Base-by-base conservation (phyloP, 805 yeast species). In the Pichia paraexigua region DNA sequence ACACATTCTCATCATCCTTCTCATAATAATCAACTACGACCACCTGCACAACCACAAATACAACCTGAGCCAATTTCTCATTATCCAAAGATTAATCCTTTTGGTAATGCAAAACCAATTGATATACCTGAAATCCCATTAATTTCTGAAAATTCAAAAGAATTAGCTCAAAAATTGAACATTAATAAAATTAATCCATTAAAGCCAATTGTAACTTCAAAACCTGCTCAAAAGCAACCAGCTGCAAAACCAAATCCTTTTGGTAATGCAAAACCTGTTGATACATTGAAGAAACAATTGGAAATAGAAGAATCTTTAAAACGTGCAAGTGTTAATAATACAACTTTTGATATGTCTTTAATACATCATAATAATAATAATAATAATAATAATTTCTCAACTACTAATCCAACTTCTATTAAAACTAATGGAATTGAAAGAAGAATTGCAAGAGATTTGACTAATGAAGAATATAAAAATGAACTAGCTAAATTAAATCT, bases 201-300 rank as follows among this genome's bases (percentile, higher is more conserved):
- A 10, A 27, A 27, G n/a, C 15, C 48, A 25, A 28, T 18, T 41
- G 3, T 15, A 22, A 28, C 25, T 35, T 6, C 15, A 22, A 28
- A 25, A 10, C 21, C 47, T 9, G 24, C 40, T 5, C 13, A 27
- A 17, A 12, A 24, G n/a, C n/a, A n/a, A 3, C 40, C 27, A 27
- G n/a, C 42, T 11, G 3, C 41, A 45, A 46, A 44, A 24, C 10
- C 46, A 12, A 86, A 81, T 62, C 94, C 95, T 6, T 88, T 89
- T 70, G 96, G 96, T 0, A 71, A 77, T 5, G 96, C 96, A 1
- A 86, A 80, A 67, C 96, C 96, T 1, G 92, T 88, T 7, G 96
- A 88, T 64, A 80, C 85, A 2, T 71, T 82, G 22, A 73, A 86
- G 25, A 82, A 78, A 57, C 80, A 79, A 57, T 68, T 74, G 45